Evolutionary conservation across 2,329 filamentous ascomycete genomes (phyloP).

Genomic region (Trichoderma sp.): DNA sequence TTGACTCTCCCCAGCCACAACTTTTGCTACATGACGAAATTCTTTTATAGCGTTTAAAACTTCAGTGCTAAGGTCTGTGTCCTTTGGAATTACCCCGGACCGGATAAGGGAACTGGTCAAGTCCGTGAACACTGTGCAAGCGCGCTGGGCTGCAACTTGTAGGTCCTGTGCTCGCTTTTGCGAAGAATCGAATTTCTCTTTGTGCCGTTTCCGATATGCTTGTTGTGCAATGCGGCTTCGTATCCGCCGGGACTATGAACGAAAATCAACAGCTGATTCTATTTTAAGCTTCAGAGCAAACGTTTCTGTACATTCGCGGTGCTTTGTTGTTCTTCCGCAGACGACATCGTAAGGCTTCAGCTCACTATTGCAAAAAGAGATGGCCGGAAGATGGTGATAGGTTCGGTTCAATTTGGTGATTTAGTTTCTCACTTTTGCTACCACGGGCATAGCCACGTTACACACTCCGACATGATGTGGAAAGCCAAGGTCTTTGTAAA

Average conservation of each 20-base stretch:
- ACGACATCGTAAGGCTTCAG: background rate
- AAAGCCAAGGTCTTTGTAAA: background rate
- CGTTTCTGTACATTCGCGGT: background rate
- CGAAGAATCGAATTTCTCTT: background rate
- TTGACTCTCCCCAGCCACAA: background rate
- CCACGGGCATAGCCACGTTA: background rate
- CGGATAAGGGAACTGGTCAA: background rate
- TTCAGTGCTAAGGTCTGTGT: background rate
- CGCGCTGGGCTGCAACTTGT: background rate
- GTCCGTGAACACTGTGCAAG: background rate
- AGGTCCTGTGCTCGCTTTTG: background rate
- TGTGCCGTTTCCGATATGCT: background rate
- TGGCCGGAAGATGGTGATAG: background rate
- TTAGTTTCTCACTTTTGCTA: background rate
- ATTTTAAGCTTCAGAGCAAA: background rate
- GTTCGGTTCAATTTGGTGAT: background rate
- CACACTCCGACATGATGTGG: background rate
- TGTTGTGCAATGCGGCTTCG: background rate
- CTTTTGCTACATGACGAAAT: background rate
- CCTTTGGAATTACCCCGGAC: background rate
- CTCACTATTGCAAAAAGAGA: background rate
- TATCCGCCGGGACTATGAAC: background rate
- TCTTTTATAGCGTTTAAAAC: background rate
- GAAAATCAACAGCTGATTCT: background rate
- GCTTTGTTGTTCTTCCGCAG: background rate